Evolutionary conservation across 2,329 filamentous ascomycete genomes (phyloP).

Genomic region (Cercospora sp.): DNA sequence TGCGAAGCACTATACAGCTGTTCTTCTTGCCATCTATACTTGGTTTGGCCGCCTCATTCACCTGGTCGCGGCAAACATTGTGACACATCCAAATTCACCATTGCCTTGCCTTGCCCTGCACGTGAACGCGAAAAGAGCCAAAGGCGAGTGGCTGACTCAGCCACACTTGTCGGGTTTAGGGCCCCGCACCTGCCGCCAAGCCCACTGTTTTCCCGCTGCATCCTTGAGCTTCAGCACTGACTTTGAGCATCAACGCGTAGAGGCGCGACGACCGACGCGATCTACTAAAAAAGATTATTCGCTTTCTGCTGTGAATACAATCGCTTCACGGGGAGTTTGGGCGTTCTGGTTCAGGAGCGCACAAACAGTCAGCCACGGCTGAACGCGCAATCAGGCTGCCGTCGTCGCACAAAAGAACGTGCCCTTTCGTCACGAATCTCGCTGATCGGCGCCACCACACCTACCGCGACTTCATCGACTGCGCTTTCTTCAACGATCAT

Average conservation of each 20-base stretch:
- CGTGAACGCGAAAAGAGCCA: neutral
- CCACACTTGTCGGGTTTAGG: neutral
- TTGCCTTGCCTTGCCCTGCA: neutral
- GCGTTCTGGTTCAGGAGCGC: conserved; percentile 5
- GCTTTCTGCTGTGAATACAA: neutral
- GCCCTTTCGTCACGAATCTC: conserved; percentile 4
- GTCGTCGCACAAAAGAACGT: conserved; percentile 8
- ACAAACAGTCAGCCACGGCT: neutral
- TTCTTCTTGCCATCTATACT: neutral
- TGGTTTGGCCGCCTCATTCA: neutral
- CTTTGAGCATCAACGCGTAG: conserved; percentile 8
- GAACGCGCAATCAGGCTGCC: conserved; percentile 4
- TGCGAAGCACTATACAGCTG: neutral
- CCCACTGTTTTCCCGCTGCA: conserved; percentile 1
- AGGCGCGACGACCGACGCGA: conserved; percentile 8
- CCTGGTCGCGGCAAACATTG: neutral
- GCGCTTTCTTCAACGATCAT: conserved; percentile 6
- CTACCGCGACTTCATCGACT: conserved; percentile 2
- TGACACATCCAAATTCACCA: neutral
- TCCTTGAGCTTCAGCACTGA: conserved; percentile 9
- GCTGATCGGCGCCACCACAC: conserved; percentile 5
- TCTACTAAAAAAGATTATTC: neutral
- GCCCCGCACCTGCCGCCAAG: conserved; percentile 3
- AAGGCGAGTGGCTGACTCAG: neutral
- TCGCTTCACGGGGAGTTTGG: neutral